Conservation (phyloP, 116 monocot genomes). For the Cymodocea nodosa region DNA sequence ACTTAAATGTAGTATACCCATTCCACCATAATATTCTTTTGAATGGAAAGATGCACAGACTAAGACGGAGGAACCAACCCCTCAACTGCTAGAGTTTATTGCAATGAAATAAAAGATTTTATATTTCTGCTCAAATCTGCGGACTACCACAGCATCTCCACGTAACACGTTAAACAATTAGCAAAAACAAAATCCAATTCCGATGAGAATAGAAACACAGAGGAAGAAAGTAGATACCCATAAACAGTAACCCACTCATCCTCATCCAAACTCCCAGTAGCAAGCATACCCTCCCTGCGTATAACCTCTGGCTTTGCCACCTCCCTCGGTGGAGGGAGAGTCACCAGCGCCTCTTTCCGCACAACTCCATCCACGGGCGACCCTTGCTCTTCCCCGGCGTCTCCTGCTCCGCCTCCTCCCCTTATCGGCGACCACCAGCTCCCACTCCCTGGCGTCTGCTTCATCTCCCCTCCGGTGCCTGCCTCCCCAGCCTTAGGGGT, state of each 20-base stretch:
- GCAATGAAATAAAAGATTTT: no score
- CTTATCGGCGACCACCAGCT: slow-evolving; percentile 35
- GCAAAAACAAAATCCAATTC: not conserved
- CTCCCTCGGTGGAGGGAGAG: slow-evolving; percentile 63
- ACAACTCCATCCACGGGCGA: slow-evolving; percentile 72
- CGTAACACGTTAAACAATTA: not conserved
- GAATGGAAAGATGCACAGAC: no score
- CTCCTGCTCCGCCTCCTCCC: slow-evolving; percentile 4
- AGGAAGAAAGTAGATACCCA: slow-evolving; percentile 40
- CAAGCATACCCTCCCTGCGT: slow-evolving; percentile 18
- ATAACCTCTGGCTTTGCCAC: slow-evolving; percentile 54
- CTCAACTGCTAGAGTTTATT: no score
- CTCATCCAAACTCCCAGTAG: slow-evolving; percentile 31
- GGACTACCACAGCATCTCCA: no score
- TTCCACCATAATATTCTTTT: no score
- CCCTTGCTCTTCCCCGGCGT: slow-evolving; percentile 21
- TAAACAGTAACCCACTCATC: slow-evolving; percentile 98
- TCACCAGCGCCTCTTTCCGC: slow-evolving; percentile 34
- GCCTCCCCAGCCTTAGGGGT: no score
- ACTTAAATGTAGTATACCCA: no score
- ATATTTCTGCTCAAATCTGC: no score
- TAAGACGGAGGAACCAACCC: no score
- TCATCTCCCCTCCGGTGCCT: not conserved
- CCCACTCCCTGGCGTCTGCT: slow-evolving; percentile 13
- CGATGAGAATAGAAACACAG: no score